Conservation (phyloP, 176 grass and related monocot species). For the Tillandsia fasciculata region DNA sequence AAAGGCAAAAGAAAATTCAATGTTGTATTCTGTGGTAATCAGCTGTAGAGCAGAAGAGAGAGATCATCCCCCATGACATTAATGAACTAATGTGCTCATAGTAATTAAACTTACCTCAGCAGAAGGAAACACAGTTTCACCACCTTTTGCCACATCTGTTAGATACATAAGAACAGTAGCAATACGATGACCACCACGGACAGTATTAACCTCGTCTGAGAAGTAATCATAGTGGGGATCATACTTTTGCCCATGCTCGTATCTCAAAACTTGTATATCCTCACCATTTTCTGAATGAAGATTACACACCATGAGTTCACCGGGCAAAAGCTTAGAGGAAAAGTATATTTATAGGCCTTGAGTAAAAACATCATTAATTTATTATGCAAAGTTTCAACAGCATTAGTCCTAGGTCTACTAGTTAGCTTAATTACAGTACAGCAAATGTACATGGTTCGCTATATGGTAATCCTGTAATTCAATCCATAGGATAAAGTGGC, state of each 20-base stretch:
- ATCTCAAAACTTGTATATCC: constrained; percentile 79
- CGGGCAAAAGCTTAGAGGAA: constrained; percentile 8
- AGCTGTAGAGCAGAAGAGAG: not conserved
- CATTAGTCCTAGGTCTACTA: too few relatives aligned
- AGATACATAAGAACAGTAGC: constrained; percentile 92
- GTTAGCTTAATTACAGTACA: too few relatives aligned
- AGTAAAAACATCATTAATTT: too few relatives aligned
- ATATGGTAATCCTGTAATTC: too few relatives aligned
- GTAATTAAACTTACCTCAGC: constrained; percentile 45
- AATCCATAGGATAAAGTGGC: too few relatives aligned
- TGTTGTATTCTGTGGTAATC: not conserved
- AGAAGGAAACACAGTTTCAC: constrained; percentile 88
- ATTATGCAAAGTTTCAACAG: too few relatives aligned
- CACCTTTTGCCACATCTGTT: constrained; percentile 67
- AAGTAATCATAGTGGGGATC: constrained; percentile 85
- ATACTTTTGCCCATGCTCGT: constrained; percentile 75
- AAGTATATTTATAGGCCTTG: not conserved
- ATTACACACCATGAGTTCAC: constrained; percentile 19
- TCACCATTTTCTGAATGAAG: constrained; percentile 75
- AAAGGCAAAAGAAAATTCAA: not conserved
- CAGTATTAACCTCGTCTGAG: constrained; percentile 65
- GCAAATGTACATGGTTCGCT: too few relatives aligned
- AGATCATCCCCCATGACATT: not conserved
- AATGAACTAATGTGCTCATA: not conserved
- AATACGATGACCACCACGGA: constrained; percentile 62